phyloP scores from a whole-genome alignment of 805 yeast species.

The Teunomyces pallodes region DNA sequence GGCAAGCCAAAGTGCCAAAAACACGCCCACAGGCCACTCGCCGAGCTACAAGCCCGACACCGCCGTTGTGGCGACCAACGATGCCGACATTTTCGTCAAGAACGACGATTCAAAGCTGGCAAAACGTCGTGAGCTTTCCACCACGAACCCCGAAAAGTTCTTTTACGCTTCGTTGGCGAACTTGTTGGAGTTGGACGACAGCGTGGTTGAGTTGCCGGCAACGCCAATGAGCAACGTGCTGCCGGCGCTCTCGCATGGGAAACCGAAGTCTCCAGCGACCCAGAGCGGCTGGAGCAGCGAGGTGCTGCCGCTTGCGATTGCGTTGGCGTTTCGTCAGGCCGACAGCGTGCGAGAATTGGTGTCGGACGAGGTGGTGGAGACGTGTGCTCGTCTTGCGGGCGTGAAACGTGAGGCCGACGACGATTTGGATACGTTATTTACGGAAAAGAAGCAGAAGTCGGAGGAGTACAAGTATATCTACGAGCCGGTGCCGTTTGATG shows the following conservation, averaged over 20 bases:
- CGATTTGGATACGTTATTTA: constrained; percentile 35
- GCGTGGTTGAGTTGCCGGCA: constrained; percentile 23
- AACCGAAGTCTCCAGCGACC: constrained; percentile 25
- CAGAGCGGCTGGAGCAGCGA: constrained; percentile 39
- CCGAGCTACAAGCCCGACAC: constrained; percentile 23
- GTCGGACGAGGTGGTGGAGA: constrained; percentile 14
- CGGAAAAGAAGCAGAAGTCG: constrained; percentile 33
- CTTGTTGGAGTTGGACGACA: constrained; percentile 45
- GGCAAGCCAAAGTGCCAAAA: constrained; percentile 36
- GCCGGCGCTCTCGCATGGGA: constrained; percentile 17
- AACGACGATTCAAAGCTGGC: constrained; percentile 42
- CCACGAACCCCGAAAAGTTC: constrained; percentile 46
- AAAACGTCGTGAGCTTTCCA: constrained; percentile 46
- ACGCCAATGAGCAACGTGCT: constrained; percentile 30
- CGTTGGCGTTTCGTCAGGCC: constrained; percentile 47
- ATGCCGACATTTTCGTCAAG: constrained; percentile 21
- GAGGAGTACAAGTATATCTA: constrained; percentile 19
- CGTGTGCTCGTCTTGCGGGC: constrained; percentile 9
- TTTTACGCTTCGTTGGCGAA: constrained; percentile 52
- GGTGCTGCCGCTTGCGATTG: constrained; percentile 43
- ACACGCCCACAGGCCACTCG: constrained; percentile 40
- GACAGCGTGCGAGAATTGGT: constrained; percentile 34
- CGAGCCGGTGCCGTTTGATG: constrained; percentile 35
- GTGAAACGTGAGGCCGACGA: constrained; percentile 24
- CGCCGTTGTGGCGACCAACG: constrained; percentile 9